A percentile compares a stretch with the other conserved stretches of the same genome.
Conservation (phyloP, 1,139 yeast genomes). For the Eremothecium cymbalariae region DNA sequence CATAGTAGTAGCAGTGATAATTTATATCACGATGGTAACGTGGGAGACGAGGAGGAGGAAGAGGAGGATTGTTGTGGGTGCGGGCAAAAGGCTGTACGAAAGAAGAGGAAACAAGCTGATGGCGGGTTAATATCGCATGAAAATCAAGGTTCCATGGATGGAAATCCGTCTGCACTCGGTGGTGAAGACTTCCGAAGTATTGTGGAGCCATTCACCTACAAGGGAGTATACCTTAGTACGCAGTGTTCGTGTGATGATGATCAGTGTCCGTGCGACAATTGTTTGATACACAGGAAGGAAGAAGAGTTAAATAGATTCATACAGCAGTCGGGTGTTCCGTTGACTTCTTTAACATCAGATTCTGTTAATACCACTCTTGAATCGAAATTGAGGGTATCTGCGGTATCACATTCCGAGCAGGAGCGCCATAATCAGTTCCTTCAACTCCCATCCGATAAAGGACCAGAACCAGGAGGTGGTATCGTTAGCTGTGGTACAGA, state of each 20-base stretch:
- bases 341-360: constrained; percentile 24
- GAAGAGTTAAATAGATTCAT: constrained; percentile 27
- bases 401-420: not conserved
- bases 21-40: no score
- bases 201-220: constrained; percentile 28
- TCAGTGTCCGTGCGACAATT: constrained; percentile 29
- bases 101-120: not conserved
- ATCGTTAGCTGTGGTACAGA: no score
- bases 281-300: constrained; percentile 31
- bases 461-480: not conserved
- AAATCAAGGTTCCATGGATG: no score
- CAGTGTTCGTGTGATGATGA: constrained; percentile 29
- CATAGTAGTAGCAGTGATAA: constrained; percentile 3
- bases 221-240: constrained; percentile 30
- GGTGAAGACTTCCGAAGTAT: constrained; percentile 2
- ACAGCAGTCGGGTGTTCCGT: constrained; percentile 26
- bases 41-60: no score
- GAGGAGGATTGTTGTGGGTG: no score
- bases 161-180: no score
- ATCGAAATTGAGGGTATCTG: not conserved
- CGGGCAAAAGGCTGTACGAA: no score
- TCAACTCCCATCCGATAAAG: not conserved
- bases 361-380: no score
- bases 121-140: not conserved
- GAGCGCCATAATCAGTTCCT: not conserved